Percentiles rank a stretch among this genome's conserved stretches.
phyloP scores from a whole-genome alignment of 129 eudicot species.

The Kitagawia praeruptora region DNA sequence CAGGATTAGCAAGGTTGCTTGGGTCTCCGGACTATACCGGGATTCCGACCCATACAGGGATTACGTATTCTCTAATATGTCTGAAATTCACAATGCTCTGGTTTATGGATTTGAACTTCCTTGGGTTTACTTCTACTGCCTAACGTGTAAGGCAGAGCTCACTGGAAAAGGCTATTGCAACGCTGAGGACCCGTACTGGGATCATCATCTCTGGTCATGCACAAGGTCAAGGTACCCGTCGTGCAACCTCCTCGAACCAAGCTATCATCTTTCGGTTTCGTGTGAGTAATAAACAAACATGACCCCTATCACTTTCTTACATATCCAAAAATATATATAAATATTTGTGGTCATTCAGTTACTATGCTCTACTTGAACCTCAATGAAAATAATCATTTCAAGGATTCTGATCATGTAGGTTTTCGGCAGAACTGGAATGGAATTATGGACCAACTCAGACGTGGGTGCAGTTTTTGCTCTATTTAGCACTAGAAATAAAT shows the following conservation, averaged over 20 bases:
- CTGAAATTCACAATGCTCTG: not conserved
- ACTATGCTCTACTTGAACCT: too few species aligned
- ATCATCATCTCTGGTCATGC: not conserved
- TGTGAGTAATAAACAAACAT: not conserved
- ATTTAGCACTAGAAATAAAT: too few species aligned
- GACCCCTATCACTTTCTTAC: too few species aligned
- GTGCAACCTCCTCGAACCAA: not conserved
- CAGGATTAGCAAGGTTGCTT: not conserved
- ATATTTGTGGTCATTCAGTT: too few species aligned
- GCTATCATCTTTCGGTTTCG: not conserved
- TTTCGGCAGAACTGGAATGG: too few species aligned
- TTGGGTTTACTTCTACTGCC: not conserved
- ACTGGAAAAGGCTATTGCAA: not conserved
- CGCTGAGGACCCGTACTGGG: accelerated
- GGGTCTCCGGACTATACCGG: not conserved
- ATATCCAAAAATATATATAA: too few species aligned
- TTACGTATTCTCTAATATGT: not conserved
- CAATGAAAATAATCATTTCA: too few species aligned
- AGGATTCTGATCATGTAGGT: too few species aligned
- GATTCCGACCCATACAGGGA: too few species aligned
- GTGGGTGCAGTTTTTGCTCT: too few species aligned
- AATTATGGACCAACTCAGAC: too few species aligned
- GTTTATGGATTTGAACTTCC: not conserved
- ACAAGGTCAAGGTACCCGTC: accelerated
- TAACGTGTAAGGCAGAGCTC: not conserved